Percentiles rank a stretch among this genome's conserved stretches.
These are phyloP conservation scores for Glomus cerebriforme DNA, from an alignment of 192 early-diverging fungal genomes.

Conservation along the genomic window DNA sequence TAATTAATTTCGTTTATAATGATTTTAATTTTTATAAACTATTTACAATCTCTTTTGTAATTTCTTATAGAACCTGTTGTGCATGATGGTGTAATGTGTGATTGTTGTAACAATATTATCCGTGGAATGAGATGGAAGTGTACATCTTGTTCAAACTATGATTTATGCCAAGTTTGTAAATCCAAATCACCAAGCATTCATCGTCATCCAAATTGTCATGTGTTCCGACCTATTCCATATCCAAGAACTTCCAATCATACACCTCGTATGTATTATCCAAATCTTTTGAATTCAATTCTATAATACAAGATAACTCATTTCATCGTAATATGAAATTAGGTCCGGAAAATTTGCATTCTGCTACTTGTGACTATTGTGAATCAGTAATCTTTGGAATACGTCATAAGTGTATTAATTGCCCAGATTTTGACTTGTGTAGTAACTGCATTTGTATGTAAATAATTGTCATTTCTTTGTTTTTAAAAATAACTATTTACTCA, in stretches of 20 bases:
- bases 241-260: not conserved
- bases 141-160: slow-evolving; percentile 54
- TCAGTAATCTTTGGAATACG: slow-evolving; percentile 53
- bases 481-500: not conserved
- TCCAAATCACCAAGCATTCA: slow-evolving; percentile 32
- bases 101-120: slow-evolving; percentile 50
- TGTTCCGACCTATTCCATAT: slow-evolving; percentile 39
- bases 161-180: slow-evolving; percentile 50
- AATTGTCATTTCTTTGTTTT: not conserved
- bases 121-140: slow-evolving; percentile 60
- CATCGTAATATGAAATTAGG: not conserved
- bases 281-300: not conserved
- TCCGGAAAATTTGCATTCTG: slow-evolving; percentile 24
- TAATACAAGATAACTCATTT: not conserved
- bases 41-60: not conserved
- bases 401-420: slow-evolving; percentile 61
- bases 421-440: slow-evolving; percentile 61
- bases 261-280: not conserved
- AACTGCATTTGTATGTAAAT: slow-evolving; percentile 46
- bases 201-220: slow-evolving; percentile 27
- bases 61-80: slow-evolving; percentile 23
- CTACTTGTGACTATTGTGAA: slow-evolving; percentile 60
- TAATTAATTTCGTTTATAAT: not conserved
- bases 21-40: not conserved
- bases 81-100: slow-evolving; percentile 53